phyloP scores from a whole-genome alignment of 192 early-diverging fungal species.

The Phycomyces nitens region DNA sequence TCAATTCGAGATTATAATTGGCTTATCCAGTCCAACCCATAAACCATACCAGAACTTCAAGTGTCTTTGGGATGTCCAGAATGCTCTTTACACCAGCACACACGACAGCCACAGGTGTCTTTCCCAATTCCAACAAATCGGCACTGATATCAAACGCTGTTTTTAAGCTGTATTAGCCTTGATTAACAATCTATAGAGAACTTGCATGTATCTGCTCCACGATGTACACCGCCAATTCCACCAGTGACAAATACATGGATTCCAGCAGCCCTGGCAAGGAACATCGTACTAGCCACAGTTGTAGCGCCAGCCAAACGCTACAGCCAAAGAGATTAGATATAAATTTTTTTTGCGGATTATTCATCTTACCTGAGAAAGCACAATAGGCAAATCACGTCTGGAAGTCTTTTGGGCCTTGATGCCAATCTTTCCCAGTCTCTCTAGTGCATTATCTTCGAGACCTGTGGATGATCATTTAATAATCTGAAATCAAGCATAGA shows the following conservation, averaged over 20 bases:
- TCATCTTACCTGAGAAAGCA: constrained; percentile 57
- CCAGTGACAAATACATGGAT: constrained; percentile 94
- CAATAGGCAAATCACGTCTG: constrained; percentile 76
- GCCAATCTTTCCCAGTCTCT: constrained; percentile 58
- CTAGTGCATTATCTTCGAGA: constrained; percentile 59
- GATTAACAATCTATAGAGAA: not conserved
- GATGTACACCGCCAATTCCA: constrained; percentile 95
- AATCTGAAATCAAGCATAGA: not conserved
- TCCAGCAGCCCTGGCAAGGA: constrained; percentile 80
- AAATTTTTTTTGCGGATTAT: not conserved
- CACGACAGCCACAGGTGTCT: constrained; percentile 90
- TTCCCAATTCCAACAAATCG: constrained; percentile 87
- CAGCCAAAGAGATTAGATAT: not conserved
- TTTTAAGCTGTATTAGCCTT: not conserved
- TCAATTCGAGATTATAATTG: not conserved
- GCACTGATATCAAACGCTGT: constrained; percentile 84
- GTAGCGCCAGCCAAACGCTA: constrained; percentile 76
- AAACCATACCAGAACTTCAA: constrained; percentile 69
- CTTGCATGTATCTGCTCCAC: constrained; percentile 68
- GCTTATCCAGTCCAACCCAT: not conserved
- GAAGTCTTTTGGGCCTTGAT: constrained; percentile 73
- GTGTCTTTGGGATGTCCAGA: constrained; percentile 85
- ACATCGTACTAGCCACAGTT: constrained; percentile 90
- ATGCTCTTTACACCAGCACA: constrained; percentile 98
- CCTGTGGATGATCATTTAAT: constrained; percentile 28